phyloP scores from a whole-genome alignment of 495 filamentous ascomycete genomes.

The Tetracladium marchalianum region DNA sequence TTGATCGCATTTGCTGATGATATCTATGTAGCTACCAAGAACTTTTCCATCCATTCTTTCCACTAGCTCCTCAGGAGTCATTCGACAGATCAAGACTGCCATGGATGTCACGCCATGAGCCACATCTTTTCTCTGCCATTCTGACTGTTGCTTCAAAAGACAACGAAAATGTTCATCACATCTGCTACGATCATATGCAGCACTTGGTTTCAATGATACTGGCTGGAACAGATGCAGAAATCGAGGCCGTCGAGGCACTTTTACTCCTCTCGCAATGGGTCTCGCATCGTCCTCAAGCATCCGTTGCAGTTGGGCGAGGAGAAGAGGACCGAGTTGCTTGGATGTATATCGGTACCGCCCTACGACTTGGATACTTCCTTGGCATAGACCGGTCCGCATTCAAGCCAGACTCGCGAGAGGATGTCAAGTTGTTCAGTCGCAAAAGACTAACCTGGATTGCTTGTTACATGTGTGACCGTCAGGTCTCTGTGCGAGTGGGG shows the following conservation, averaged over 20 bases:
- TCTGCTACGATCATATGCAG: conserved; percentile 55
- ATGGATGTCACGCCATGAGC: conserved; percentile 41
- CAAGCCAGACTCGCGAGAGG: conserved; percentile 36
- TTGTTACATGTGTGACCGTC: conserved; percentile 50
- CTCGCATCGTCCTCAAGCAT: conserved; percentile 43
- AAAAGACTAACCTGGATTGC: conserved; percentile 51
- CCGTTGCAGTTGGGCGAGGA: conserved; percentile 48
- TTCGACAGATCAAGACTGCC: conserved; percentile 37
- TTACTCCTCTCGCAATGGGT: conserved; percentile 56
- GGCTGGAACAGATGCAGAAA: conserved; percentile 47
- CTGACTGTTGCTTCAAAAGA: conserved; percentile 55
- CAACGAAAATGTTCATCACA: conserved; percentile 44
- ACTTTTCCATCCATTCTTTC: conserved; percentile 54
- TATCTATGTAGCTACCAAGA: conserved; percentile 18
- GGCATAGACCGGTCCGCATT: conserved; percentile 48
- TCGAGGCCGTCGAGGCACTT: conserved; percentile 55
- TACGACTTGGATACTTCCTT: conserved; percentile 55
- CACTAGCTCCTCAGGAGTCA: conserved; percentile 44
- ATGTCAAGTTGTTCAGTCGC: conserved; percentile 35
- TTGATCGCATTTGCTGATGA: background rate
- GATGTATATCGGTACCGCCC: conserved; percentile 57
- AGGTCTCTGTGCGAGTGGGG: conserved; percentile 53
- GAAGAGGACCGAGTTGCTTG: conserved; percentile 58
- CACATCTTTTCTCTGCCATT: conserved; percentile 51
- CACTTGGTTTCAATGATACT: conserved; percentile 49